Conservation (phyloP, 495 filamentous ascomycete species). For the Neurospora terricola region DNA sequence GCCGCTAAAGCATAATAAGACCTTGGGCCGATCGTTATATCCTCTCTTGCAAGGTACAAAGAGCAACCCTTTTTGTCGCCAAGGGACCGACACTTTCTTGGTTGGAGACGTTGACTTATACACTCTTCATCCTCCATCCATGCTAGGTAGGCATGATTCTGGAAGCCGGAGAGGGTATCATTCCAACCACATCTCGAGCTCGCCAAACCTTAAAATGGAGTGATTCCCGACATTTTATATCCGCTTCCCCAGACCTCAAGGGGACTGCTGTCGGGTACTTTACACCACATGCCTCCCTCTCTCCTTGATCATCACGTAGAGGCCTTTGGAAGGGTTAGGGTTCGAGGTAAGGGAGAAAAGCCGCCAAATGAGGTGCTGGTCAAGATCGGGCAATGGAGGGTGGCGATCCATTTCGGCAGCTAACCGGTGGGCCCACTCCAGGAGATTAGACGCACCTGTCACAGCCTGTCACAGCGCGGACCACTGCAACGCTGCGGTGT, state of each 20-base stretch:
- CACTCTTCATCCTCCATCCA: not conserved
- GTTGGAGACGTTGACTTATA: not conserved
- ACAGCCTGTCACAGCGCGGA: not conserved
- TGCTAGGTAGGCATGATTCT: not conserved
- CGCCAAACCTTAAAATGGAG: not conserved
- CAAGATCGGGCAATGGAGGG: not conserved
- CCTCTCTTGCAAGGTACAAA: not conserved
- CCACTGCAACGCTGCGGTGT: not conserved
- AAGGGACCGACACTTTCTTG: not conserved
- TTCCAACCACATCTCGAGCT: not conserved
- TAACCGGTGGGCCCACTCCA: not conserved
- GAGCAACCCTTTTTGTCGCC: not conserved
- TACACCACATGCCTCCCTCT: not conserved
- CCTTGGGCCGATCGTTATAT: not conserved
- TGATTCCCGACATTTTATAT: not conserved
- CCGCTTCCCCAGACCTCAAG: not conserved
- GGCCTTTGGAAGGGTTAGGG: not conserved
- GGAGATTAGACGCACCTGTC: not conserved
- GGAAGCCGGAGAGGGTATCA: not conserved
- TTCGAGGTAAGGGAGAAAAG: not conserved
- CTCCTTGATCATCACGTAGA: not conserved
- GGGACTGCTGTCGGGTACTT: not conserved
- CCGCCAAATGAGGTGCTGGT: not conserved
- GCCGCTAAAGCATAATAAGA: not conserved
- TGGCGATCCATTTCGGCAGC: not conserved